A percentile compares a stretch with the other conserved stretches of the same genome.
These are phyloP conservation scores for Colletotrichum gigasporum DNA, from an alignment of 2,329 filamentous ascomycete genomes.

Conservation along the genomic window DNA sequence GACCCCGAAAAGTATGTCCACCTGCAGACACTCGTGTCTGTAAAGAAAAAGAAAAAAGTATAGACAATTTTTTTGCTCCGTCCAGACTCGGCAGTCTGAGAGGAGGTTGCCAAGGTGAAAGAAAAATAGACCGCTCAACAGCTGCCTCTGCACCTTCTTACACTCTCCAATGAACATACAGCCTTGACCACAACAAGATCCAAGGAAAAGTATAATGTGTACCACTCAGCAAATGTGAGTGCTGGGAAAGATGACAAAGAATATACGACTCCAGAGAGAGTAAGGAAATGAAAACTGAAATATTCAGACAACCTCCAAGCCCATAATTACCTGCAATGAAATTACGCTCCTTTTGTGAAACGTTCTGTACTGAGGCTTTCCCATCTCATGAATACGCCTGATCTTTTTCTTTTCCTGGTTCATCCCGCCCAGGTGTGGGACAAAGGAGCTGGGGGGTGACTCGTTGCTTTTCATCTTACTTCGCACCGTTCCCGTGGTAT, in stretches of 20 bases:
- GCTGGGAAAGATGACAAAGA: neutral
- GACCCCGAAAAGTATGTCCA: neutral
- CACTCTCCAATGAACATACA: slow-evolving; percentile 23
- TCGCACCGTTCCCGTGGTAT: slow-evolving; percentile 15
- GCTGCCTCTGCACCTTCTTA: slow-evolving; percentile 12
- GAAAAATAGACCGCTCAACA: slow-evolving; percentile 22
- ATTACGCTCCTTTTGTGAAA: neutral
- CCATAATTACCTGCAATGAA: slow-evolving; percentile 5
- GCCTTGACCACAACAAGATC: neutral
- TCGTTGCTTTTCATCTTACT: slow-evolving; percentile 13
- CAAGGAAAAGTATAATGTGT: neutral
- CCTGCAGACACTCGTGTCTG: neutral
- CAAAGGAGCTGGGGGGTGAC: neutral
- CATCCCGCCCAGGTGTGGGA: neutral
- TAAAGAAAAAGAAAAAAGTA: neutral
- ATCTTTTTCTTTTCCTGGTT: neutral
- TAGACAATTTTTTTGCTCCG: neutral
- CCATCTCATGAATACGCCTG: neutral
- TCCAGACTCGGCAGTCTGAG: neutral
- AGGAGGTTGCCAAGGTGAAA: neutral
- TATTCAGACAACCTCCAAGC: slow-evolving; percentile 20
- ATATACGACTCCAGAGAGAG: neutral
- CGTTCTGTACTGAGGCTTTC: neutral
- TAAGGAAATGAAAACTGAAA: neutral
- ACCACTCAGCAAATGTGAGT: neutral